Percentiles rank a stretch among this genome's conserved stretches.
These are phyloP conservation scores for Coelastrella sp. DNA, from an alignment of 139 green algal genomes.

Conservation along the genomic window DNA sequence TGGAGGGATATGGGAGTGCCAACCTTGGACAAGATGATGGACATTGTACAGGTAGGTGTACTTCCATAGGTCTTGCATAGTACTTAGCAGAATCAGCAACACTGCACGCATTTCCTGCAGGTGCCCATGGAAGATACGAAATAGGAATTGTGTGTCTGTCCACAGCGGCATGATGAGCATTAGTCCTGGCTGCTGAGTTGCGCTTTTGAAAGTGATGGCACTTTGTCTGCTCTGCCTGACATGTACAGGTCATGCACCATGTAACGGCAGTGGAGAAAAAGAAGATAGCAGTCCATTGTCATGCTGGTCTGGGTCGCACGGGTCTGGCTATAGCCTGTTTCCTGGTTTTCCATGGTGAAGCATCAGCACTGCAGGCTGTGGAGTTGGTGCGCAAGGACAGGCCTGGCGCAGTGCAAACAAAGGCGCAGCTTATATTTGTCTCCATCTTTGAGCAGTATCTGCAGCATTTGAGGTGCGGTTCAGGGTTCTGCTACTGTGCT, in stretches of 20 bases:
- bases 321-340: conserved; percentile 79
- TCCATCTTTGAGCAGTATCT: conserved; percentile 76
- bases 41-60: conserved; percentile 78
- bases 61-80: too few relatives aligned
- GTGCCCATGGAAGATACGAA: too few relatives aligned
- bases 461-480: conserved; percentile 63
- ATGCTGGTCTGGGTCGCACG: conserved; percentile 80
- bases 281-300: conserved; percentile 79
- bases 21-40: conserved; percentile 74
- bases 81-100: too few relatives aligned
- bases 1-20: conserved; percentile 85
- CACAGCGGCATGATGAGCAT: background rate
- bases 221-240: background rate
- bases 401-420: conserved; percentile 72
- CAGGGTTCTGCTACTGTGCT: background rate
- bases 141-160: too few relatives aligned
- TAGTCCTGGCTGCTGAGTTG: background rate
- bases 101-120: too few relatives aligned
- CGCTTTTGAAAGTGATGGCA: background rate
- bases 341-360: conserved; percentile 62
- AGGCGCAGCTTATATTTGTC: conserved; percentile 70
- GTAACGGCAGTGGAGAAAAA: conserved; percentile 55
- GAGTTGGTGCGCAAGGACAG: conserved; percentile 53
- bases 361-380: conserved; percentile 49
- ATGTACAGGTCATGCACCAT: conserved; percentile 72